phyloP scores from a whole-genome alignment of 2,329 filamentous ascomycete species.

The Xylaria sp. region DNA sequence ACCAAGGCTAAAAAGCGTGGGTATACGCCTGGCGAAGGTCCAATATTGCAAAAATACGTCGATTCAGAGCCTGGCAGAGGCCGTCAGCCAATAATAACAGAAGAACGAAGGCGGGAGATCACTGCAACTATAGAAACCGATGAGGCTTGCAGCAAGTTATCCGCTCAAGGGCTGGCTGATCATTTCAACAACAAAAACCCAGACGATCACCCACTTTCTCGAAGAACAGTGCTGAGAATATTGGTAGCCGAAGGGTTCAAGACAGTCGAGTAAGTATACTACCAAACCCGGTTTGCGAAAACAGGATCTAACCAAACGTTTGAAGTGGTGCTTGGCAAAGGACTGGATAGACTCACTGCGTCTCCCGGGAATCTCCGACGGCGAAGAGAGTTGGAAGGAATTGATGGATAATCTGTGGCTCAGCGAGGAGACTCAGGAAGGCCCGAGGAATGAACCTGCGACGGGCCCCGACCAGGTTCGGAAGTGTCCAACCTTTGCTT shows the following conservation, averaged over 20 bases:
- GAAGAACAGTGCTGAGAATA: background rate
- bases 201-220: background rate
- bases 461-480: background rate
- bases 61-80: background rate
- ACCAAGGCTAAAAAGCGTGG: constrained; percentile 1
- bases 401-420: background rate
- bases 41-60: background rate
- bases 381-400: background rate
- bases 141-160: background rate
- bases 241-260: background rate
- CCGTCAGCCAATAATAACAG: background rate
- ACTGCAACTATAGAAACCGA: background rate
- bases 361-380: constrained; percentile 4
- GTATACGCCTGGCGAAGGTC: background rate
- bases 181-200: background rate
- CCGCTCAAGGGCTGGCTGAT: background rate
- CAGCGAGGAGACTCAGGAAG: background rate
- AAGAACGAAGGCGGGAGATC: background rate
- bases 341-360: no score
- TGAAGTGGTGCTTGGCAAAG: no score
- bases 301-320: no score
- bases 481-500: constrained; percentile 18
- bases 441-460: background rate
- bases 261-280: background rate
- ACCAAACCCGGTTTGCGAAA: no score